Base-by-base conservation (phyloP, 2,329 filamentous ascomycete genomes). In the Xylariaceae sp. region DNA sequence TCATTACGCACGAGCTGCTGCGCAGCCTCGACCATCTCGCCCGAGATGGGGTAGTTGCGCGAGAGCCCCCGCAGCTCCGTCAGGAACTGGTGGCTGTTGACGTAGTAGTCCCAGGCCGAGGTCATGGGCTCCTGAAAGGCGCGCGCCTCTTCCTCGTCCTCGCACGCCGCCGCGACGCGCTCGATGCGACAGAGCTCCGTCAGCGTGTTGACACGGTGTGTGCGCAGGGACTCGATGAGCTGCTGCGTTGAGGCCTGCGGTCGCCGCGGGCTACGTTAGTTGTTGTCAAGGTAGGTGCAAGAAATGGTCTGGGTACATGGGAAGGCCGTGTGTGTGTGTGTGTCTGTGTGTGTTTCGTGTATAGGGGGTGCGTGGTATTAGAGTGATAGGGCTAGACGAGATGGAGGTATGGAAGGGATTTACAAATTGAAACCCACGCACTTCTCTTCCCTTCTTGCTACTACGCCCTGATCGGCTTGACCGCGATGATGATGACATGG, bases 141-240 rank as follows among this genome's bases (percentile, higher is more conserved):
- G 23, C 81, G 79, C 14, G 81, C 81, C 45, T 89, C 82, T 50
- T 85, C 83, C 43, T 83, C 78, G 41, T 80, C 77, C 29, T 84
- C 79, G 56, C 83, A 80, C 2, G 77, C 71, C 2, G 85, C 83
- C 20, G 89, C 86, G 3, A 83, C 77, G 53, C 84, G 82, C 70
- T 92, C 89, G 63, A 90, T 86, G 16, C 87, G 85, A 62, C 88
- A 86, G 23, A 91, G 81, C 60, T 89, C 88, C 0, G 85, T 87
- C 19, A 91, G 77, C 0, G 89, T 91, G 69, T 91, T 91, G 70
- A 91, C 78, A n/a, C 83, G 83, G 66, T 89, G 87, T 0, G 83
- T 85, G 43, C 77, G 77, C 20, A 91, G 79, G 0, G 86, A 84
- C 20, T 85, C 77, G 60, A 90, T 83, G 59, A 89, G 79, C 59